phyloP scores from a whole-genome alignment of 108 stramenopile species.

The Skeletonema costatum region DNA sequence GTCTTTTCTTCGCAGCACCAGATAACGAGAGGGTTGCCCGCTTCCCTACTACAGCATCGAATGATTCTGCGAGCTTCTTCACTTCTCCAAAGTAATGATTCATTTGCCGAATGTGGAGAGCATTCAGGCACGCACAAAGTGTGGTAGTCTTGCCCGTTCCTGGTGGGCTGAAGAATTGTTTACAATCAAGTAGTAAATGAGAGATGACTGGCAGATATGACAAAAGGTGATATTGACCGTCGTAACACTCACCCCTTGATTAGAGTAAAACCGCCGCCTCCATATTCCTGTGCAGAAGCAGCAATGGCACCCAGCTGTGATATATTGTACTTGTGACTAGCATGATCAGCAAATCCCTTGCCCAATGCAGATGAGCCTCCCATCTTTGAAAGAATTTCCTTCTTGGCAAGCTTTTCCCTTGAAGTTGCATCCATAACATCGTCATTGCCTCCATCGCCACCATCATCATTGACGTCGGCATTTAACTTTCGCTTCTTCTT shows the following conservation, averaged over 20 bases:
- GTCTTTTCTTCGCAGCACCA: conserved; percentile 67
- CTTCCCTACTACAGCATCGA: conserved; percentile 55
- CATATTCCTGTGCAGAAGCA: conserved; percentile 75
- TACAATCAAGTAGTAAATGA: not conserved
- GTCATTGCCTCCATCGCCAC: conserved; percentile 2
- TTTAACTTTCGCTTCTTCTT: not conserved
- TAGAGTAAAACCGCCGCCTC: conserved; percentile 85
- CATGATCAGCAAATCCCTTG: conserved; percentile 80
- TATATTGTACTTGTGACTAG: conserved; percentile 74
- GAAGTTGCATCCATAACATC: conserved; percentile 3
- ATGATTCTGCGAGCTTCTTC: conserved; percentile 64
- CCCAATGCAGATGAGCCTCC: conserved; percentile 74
- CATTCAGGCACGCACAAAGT: conserved; percentile 92
- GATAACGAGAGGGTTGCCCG: conserved; percentile 33
- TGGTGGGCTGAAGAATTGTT: not conserved
- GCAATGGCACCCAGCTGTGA: conserved; percentile 84
- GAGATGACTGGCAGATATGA: not conserved
- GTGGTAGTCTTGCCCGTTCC: conserved; percentile 90
- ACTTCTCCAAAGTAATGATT: conserved; percentile 87
- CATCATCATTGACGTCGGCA: not conserved
- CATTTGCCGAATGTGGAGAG: conserved; percentile 91
- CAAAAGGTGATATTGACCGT: not conserved
- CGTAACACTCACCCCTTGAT: conserved; percentile 72
- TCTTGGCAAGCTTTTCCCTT: conserved; percentile 40
- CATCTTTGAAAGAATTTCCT: conserved; percentile 57